Percentiles rank a stretch among this genome's conserved stretches.
Conservation (phyloP, 2,329 filamentous ascomycete genomes). For the Aspergillus udagawae region DNA sequence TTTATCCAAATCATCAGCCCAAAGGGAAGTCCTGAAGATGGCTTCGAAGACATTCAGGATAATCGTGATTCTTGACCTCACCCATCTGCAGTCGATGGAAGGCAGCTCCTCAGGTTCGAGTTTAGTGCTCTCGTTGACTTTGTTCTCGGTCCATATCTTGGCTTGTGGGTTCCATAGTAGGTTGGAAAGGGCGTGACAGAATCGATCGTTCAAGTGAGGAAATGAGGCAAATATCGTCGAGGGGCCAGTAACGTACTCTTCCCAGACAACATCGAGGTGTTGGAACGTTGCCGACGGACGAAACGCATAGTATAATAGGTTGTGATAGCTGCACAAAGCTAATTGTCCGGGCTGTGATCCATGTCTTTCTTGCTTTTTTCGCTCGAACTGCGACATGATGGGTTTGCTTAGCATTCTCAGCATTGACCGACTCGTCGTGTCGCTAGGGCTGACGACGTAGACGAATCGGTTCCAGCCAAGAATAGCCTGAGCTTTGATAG, state of each 20-base stretch:
- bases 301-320: slow-evolving; percentile 77
- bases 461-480: slow-evolving; percentile 82
- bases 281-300: slow-evolving; percentile 62
- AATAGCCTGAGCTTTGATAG: slow-evolving; percentile 72
- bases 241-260: slow-evolving; percentile 64
- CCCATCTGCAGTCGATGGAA: slow-evolving; percentile 79
- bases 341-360: slow-evolving; percentile 50
- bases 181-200: slow-evolving; percentile 67
- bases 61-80: slow-evolving; percentile 64
- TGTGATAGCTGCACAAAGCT: slow-evolving; percentile 70
- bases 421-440: slow-evolving; percentile 52
- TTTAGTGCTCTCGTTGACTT: slow-evolving; percentile 59
- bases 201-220: slow-evolving; percentile 54
- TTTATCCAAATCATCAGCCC: slow-evolving; percentile 41
- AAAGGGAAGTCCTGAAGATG: slow-evolving; percentile 49
- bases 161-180: slow-evolving; percentile 52
- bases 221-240: slow-evolving; percentile 50
- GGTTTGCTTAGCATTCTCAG: slow-evolving; percentile 65
- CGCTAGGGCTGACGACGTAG: slow-evolving; percentile 65
- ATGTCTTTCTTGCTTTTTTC: slow-evolving; percentile 53
- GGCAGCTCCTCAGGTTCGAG: slow-evolving; percentile 72
- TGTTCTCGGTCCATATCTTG: slow-evolving; percentile 70
- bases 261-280: slow-evolving; percentile 76
- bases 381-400: slow-evolving; percentile 63
- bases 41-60: slow-evolving; percentile 62